Percentiles rank a stretch among this genome's conserved stretches.
phyloP scores from a whole-genome alignment of 164 flowering plant genomes.

The Protea cynaroides region DNA sequence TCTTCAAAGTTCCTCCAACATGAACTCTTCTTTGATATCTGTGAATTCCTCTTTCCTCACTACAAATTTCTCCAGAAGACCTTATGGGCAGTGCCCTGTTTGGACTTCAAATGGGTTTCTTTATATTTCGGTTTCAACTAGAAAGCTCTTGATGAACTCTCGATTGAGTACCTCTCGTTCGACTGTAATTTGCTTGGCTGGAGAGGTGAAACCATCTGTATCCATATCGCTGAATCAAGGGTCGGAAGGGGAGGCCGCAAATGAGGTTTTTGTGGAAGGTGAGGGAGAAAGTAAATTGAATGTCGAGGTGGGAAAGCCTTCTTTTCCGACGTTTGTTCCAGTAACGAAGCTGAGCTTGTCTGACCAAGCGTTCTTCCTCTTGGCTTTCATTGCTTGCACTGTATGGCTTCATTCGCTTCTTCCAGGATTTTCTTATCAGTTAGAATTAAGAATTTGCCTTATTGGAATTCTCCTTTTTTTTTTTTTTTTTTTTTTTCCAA shows the following conservation, averaged over 20 bases:
- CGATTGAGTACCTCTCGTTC: slow-evolving; percentile 13
- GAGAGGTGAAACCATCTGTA: neutral
- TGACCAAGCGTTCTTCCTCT: slow-evolving; percentile 66
- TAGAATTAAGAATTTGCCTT: neutral
- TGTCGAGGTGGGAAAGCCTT: slow-evolving; percentile 42
- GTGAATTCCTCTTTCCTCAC: slow-evolving; percentile 12
- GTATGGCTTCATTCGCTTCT: slow-evolving; percentile 20
- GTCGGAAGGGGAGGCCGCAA: neutral
- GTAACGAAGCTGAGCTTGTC: slow-evolving; percentile 44
- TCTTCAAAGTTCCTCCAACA: neutral
- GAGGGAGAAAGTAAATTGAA: slow-evolving; percentile 16
- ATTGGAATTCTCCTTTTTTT: neutral
- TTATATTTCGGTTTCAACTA: neutral
- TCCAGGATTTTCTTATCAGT: neutral
- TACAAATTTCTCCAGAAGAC: slow-evolving; percentile 1
- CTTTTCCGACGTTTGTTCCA: slow-evolving; percentile 19
- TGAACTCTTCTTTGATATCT: slow-evolving; percentile 16
- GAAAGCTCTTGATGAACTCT: slow-evolving; percentile 1
- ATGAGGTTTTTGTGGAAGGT: neutral
- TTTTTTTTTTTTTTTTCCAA: no score
- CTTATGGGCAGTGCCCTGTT: slow-evolving; percentile 5
- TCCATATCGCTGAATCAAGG: neutral
- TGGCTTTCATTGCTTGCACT: slow-evolving; percentile 74
- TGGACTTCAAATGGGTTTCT: slow-evolving; percentile 7
- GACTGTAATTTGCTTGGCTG: slow-evolving; percentile 7